Evolutionary conservation across 202 grass and related monocot species (phyloP).

Genomic region (Eragrostis tef): DNA sequence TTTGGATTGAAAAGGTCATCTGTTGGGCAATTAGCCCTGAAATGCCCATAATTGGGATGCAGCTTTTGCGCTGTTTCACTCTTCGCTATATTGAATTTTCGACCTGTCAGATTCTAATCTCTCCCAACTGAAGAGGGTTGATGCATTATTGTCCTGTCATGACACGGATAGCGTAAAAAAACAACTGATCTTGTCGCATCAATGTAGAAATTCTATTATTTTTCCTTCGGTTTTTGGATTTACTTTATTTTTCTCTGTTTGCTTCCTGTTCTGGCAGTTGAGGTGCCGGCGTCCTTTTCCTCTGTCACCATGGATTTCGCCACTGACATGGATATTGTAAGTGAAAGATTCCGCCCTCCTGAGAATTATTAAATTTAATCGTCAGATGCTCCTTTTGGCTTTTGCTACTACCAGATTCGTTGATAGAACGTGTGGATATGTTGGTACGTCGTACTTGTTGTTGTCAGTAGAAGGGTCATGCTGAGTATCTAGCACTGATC

Average conservation of each 20-base stretch:
- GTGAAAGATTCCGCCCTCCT: conserved; percentile 43
- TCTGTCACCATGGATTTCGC: conserved; percentile 78
- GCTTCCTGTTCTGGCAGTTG: conserved; percentile 62
- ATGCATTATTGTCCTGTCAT: neutral
- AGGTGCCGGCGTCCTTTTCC: conserved; percentile 85
- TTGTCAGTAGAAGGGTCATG: neutral
- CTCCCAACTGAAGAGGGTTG: neutral
- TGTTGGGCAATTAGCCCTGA: neutral
- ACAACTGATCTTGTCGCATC: conserved; percentile 22
- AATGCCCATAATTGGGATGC: neutral
- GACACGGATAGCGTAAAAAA: neutral
- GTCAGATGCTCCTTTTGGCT: neutral
- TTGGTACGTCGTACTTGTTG: neutral
- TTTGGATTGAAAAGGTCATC: neutral
- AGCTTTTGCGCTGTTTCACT: conserved; percentile 8
- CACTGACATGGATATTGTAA: conserved; percentile 75
- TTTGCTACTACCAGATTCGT: conserved; percentile 10
- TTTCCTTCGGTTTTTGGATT: conserved; percentile 11
- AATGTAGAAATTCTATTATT: conserved; percentile 4
- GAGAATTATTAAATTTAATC: conserved; percentile 14
- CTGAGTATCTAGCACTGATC: conserved; percentile 12
- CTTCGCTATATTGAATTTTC: conserved; percentile 3
- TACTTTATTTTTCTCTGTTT: conserved; percentile 28
- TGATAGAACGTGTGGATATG: too few species aligned
- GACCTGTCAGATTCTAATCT: conserved; percentile 4